phyloP scores from a whole-genome alignment of 257 asterid species.

The Gentiana dahurica region DNA sequence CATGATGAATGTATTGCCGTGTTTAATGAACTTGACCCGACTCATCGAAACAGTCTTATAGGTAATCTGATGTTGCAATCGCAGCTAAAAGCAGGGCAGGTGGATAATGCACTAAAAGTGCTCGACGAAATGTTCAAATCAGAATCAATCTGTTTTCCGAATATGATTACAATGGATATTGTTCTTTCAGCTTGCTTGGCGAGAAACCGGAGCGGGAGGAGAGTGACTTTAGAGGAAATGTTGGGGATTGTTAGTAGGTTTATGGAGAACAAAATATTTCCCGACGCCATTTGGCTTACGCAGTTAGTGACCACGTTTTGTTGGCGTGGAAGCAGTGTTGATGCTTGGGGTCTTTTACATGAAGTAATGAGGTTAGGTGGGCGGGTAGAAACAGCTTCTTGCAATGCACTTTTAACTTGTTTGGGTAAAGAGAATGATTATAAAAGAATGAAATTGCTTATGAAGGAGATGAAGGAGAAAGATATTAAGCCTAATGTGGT shows the following conservation, averaged over 20 bases:
- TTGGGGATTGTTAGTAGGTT: slow-evolving; percentile 31
- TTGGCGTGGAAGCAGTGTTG: slow-evolving; percentile 28
- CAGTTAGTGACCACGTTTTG: slow-evolving; percentile 40
- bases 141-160: slow-evolving; percentile 25
- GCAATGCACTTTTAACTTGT: slow-evolving; percentile 52
- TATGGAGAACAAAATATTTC: slow-evolving; percentile 28
- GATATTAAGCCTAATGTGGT: slow-evolving; percentile 44
- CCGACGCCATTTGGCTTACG: slow-evolving; percentile 25
- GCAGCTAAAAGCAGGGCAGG: slow-evolving; percentile 25
- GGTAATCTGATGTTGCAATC: slow-evolving; percentile 38
- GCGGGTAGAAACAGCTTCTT: slow-evolving; percentile 28
- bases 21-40: slow-evolving; percentile 28
- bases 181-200: slow-evolving; percentile 30
- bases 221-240: slow-evolving; percentile 39
- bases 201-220: slow-evolving; percentile 32
- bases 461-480: slow-evolving; percentile 68
- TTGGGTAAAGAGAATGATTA: slow-evolving; percentile 38
- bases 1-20: slow-evolving; percentile 33
- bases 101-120: slow-evolving; percentile 60
- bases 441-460: slow-evolving; percentile 54
- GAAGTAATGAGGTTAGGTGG: slow-evolving; percentile 37
- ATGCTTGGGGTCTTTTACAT: slow-evolving; percentile 61
- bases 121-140: slow-evolving; percentile 62
- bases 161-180: slow-evolving; percentile 28
- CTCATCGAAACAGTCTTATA: slow-evolving; percentile 25